Evolutionary conservation across 2,329 filamentous ascomycete species (phyloP).

Genomic region (Ophiocordyceps camponoti-saundersi): DNA sequence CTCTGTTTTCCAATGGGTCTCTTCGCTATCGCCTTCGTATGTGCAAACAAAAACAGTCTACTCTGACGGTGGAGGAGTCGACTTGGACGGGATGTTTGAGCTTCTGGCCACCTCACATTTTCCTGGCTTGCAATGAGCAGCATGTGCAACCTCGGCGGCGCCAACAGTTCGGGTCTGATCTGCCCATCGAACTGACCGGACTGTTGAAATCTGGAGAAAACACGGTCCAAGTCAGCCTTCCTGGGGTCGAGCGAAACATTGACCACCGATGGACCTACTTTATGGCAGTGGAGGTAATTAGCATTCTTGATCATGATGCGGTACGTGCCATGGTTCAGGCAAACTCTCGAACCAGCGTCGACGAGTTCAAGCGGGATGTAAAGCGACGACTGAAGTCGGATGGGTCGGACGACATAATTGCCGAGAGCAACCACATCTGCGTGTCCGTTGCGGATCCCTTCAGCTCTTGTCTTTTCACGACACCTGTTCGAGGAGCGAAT

Average conservation of each 20-base stretch:
- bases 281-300: conserved; percentile 54
- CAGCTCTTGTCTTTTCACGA: conserved; percentile 43
- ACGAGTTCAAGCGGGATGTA: conserved; percentile 39
- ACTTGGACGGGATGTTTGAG: conserved; percentile 48
- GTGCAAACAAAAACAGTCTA: conserved; percentile 17
- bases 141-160: conserved; percentile 46
- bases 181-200: conserved; percentile 59
- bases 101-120: conserved; percentile 54
- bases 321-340: conserved; percentile 22
- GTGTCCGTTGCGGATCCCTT: conserved; percentile 53
- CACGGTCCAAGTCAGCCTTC: conserved; percentile 33
- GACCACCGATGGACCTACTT: conserved; percentile 23
- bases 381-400: conserved; percentile 22
- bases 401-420: conserved; percentile 39
- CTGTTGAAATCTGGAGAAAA: conserved; percentile 43
- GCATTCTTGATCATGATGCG: conserved; percentile 29
- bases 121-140: conserved; percentile 47
- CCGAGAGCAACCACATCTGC: conserved; percentile 36
- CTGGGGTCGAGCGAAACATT: conserved; percentile 10
- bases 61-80: conserved; percentile 18
- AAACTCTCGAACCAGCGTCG: conserved; percentile 20
- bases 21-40: conserved; percentile 54
- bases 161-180: conserved; percentile 55
- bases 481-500: conserved; percentile 50
- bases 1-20: conserved; percentile 30